A percentile compares a stretch with the other conserved stretches of the same genome.
These are phyloP conservation scores for Epichloe festucae DNA, from an alignment of 2,329 filamentous ascomycete species.

Conservation along the genomic window DNA sequence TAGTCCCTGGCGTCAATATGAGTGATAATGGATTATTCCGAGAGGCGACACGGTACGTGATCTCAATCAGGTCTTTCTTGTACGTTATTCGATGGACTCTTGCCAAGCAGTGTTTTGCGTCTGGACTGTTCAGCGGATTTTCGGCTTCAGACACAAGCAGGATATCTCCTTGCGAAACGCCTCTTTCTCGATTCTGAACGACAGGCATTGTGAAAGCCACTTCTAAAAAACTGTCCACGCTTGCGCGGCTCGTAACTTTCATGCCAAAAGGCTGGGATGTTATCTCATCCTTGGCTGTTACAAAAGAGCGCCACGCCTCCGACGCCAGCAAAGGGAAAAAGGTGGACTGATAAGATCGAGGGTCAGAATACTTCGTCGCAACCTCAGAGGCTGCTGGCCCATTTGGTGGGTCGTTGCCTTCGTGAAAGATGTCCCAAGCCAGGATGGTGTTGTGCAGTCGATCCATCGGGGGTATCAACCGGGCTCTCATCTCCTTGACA, in stretches of 20 bases:
- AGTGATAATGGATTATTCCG: constrained; percentile 47
- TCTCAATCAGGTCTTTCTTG: constrained; percentile 70
- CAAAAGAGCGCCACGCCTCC: constrained; percentile 93
- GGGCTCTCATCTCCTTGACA: constrained; percentile 85
- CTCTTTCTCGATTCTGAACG: constrained; percentile 55
- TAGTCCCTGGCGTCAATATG: constrained; percentile 54
- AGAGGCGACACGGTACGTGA: constrained; percentile 73
- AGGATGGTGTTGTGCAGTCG: constrained; percentile 75
- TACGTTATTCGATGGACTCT: constrained; percentile 67
- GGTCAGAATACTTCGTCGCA: constrained; percentile 62
- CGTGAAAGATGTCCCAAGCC: constrained; percentile 89
- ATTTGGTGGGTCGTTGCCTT: constrained; percentile 73
- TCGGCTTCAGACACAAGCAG: constrained; percentile 67
- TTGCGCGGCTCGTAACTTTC: constrained; percentile 76
- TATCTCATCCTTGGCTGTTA: constrained; percentile 78
- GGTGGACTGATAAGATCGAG: constrained; percentile 69
- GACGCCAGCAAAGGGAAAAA: constrained; percentile 84
- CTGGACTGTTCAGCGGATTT: constrained; percentile 52
- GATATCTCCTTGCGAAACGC: constrained; percentile 74
- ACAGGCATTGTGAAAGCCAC: constrained; percentile 72
- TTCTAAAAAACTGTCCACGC: constrained; percentile 86
- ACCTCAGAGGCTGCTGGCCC: constrained; percentile 63
- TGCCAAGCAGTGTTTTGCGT: constrained; percentile 70
- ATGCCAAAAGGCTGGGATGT: constrained; percentile 72
- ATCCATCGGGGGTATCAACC: constrained; percentile 79